Percentiles rank a stretch among this genome's conserved stretches.
phyloP scores from a whole-genome alignment of 2,329 filamentous ascomycete genomes.

The Aspergillus flavus region DNA sequence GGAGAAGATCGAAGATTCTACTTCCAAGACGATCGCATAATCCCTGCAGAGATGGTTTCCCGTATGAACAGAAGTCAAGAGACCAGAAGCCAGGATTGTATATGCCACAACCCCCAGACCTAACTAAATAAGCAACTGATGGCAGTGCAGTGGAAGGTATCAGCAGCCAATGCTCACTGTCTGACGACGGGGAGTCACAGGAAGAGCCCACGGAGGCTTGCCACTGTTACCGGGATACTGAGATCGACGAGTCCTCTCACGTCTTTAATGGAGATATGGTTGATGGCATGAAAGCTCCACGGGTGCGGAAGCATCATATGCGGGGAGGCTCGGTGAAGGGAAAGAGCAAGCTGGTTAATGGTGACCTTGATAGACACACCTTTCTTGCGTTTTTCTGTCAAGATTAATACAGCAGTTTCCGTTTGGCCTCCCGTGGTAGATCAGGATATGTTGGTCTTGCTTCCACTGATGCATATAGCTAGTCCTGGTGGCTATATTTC shows the following conservation, averaged over 20 bases:
- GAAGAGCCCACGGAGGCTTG: neutral
- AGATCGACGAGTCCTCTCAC: neutral
- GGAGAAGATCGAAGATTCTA: neutral
- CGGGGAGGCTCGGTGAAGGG: neutral
- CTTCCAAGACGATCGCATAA: neutral
- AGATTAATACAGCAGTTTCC: neutral
- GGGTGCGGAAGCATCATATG: neutral
- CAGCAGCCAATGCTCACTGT: neutral
- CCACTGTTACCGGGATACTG: neutral
- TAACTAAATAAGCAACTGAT: neutral
- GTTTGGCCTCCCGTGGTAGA: neutral
- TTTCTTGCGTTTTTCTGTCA: neutral
- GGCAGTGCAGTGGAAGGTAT: rapidly evolving
- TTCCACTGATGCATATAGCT: neutral
- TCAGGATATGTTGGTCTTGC: neutral
- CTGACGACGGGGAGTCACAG: neutral
- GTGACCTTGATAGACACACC: neutral
- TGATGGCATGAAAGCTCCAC: neutral
- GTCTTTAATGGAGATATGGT: neutral
- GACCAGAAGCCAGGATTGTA: neutral
- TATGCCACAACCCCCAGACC: neutral
- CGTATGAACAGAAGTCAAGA: too few species aligned
- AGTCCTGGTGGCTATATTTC: too few species aligned
- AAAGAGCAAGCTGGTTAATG: neutral
- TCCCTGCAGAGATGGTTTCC: neutral